These are phyloP conservation scores for Trametes meyenii DNA, from an alignment of 768 basidiomycete species.

Conservation along the genomic window DNA sequence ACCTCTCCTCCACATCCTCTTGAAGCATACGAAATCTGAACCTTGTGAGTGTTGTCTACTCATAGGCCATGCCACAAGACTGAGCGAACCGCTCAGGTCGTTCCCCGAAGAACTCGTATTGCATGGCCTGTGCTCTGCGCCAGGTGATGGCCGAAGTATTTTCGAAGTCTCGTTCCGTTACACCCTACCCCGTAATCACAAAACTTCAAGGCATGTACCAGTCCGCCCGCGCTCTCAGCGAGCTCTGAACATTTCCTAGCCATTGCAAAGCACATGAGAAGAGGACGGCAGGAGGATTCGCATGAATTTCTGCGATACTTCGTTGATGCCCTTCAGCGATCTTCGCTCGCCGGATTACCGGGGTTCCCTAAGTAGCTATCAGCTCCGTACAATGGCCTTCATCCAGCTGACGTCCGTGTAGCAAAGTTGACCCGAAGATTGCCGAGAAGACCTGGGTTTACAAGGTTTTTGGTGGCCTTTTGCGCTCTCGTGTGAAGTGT, in stretches of 20 bases:
- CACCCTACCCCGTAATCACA: conserved; percentile 64
- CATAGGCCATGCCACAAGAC: not conserved
- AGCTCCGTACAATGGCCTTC: not conserved
- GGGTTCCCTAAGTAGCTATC: conserved; percentile 52
- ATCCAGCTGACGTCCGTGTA: conserved; percentile 31
- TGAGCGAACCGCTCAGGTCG: conserved; percentile 37
- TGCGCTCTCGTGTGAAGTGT: conserved; percentile 92
- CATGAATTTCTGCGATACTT: conserved; percentile 97
- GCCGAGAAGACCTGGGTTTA: conserved; percentile 94
- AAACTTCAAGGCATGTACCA: conserved; percentile 63
- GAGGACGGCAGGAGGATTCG: conserved; percentile 94
- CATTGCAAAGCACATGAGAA: conserved; percentile 89
- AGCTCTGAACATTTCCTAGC: conserved; percentile 44
- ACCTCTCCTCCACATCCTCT: conserved; percentile 70
- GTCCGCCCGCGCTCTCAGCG: not conserved
- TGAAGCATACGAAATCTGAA: conserved; percentile 49
- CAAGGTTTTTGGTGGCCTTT: conserved; percentile 88
- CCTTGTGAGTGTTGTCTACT: conserved; percentile 55
- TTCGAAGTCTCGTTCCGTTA: conserved; percentile 49
- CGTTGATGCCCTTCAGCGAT: conserved; percentile 88
- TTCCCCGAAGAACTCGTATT: conserved; percentile 54
- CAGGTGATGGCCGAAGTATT: conserved; percentile 59
- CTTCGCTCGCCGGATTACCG: conserved; percentile 71
- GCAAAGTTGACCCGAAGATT: conserved; percentile 69
- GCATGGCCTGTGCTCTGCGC: conserved; percentile 78